These are phyloP conservation scores for Sclerospora graminicola DNA, from an alignment of 352 stramenopile genomes.

Conservation along the genomic window DNA sequence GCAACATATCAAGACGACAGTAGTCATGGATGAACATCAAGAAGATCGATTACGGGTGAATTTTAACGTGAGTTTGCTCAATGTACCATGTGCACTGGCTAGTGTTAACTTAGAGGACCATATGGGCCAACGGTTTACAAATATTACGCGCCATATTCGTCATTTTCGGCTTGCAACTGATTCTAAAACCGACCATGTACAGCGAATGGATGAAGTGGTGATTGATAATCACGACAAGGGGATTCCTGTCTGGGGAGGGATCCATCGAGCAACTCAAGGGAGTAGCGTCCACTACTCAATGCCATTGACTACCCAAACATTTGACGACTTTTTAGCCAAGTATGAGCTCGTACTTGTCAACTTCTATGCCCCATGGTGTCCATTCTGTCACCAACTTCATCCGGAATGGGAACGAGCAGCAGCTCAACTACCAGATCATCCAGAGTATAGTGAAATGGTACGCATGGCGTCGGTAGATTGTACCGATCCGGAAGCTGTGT, in stretches of 20 bases:
- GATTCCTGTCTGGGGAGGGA: constrained; percentile 52
- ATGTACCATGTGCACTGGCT: constrained; percentile 54
- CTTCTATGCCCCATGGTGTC: constrained; percentile 79
- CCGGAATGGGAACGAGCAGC: constrained; percentile 70
- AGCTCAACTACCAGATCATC: constrained; percentile 56
- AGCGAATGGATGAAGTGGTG: constrained; percentile 56
- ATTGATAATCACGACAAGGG: constrained; percentile 56
- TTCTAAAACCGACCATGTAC: constrained; percentile 15
- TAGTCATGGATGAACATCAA: constrained; percentile 66
- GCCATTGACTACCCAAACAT: constrained; percentile 50
- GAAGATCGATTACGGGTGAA: constrained; percentile 78
- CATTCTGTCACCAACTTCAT: constrained; percentile 62
- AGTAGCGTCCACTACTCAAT: constrained; percentile 61
- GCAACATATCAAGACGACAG: constrained; percentile 36
- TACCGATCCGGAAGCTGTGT: constrained; percentile 45
- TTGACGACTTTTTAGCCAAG: constrained; percentile 73
- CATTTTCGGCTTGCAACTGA: constrained; percentile 51
- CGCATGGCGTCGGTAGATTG: constrained; percentile 76
- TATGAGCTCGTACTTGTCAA: constrained; percentile 82
- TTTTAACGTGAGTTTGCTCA: constrained; percentile 76
- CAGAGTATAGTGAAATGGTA: constrained; percentile 71
- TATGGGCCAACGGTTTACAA: constrained; percentile 65
- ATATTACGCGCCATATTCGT: constrained; percentile 73
- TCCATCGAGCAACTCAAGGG: constrained; percentile 31
- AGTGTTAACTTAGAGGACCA: constrained; percentile 76